Conservation (phyloP, 495 filamentous ascomycete species). For the Immersiella caudata region DNA sequence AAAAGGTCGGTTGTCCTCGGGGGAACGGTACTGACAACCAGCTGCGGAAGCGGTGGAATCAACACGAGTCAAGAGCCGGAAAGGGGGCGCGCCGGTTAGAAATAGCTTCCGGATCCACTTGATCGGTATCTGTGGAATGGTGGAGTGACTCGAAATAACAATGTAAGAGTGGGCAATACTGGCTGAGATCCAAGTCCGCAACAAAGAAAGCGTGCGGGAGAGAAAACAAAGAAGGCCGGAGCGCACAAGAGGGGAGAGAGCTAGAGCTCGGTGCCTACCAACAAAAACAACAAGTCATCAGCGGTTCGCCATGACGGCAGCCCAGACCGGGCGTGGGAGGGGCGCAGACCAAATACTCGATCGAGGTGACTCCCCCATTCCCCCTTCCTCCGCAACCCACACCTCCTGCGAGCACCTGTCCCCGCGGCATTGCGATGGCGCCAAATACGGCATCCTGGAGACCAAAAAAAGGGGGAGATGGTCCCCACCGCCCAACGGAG, state of each 20-base stretch:
- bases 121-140: not conserved
- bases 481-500: not conserved
- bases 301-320: slow-evolving; percentile 16
- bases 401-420: not conserved
- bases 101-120: slow-evolving; percentile 10
- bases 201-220: slow-evolving; percentile 3
- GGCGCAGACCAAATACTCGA: not conserved
- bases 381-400: not conserved
- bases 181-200: not conserved
- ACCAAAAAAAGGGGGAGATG: slow-evolving; percentile 7
- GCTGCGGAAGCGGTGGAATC: slow-evolving; percentile 2
- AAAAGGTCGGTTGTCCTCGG: not conserved
- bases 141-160: not conserved
- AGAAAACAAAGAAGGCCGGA: not conserved
- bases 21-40: slow-evolving; percentile 6
- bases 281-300: slow-evolving; percentile 9
- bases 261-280: slow-evolving; percentile 8
- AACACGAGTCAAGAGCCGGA: slow-evolving; percentile 17
- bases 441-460: not conserved
- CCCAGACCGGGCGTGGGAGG: slow-evolving; percentile 6
- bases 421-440: not conserved
- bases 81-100: slow-evolving; percentile 2
- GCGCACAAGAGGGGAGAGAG: not conserved
- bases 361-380: too few species aligned
- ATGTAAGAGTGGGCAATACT: not conserved